Evolutionary conservation across 2,329 filamentous ascomycete genomes (phyloP), one percentile per base, ranked within the genome.

Genomic region (Ascochyta koolunga): DNA sequence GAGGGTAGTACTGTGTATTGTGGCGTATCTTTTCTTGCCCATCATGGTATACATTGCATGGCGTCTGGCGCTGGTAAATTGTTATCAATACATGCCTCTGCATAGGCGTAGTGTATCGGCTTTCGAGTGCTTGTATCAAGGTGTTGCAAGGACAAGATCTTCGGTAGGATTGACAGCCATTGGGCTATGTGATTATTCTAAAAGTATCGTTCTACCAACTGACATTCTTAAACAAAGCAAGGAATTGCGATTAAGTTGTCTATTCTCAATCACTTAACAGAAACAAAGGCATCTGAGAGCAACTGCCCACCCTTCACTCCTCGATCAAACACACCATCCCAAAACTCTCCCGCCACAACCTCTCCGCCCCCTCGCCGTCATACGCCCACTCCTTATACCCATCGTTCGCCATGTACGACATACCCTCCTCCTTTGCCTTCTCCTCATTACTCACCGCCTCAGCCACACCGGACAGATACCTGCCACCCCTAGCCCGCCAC

Each of bases 1-100:
- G 29, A 13, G 15, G 5, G 31, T 33, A 9, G 15, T 33, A 33
- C 7, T 16, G n/a, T n/a, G 86, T 90, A 83, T n/a, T 33, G 3
- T 33, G 29, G n/a, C 79, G n/a, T 16, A 6, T 33, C 2, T n/a
- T 33, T 33, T 33, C 22, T 24, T 16, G 15, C 27, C 3, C 27
- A 29, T 29, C 27, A 29, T 29, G 31, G 31, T 16, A 33, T 33
- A 33, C 31, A 16, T 33, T 33, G 31, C 31, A 33, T 16, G 31
- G 31, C 15, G 31, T 33, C 10, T 33, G 31, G 31, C 31, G 31
- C 15, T 33, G 31, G 31, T 8, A 33, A 5, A 16, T 5, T 33
- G 31, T 9, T 33, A 13, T 29, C 27, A 13, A 29, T 29, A 4
- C 11, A 29, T 13, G 27, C 27, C 15, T 29, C 27, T 15, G 10